Base-by-base conservation (phyloP, 2,329 filamentous ascomycete species). In the Neonectria punicea region DNA sequence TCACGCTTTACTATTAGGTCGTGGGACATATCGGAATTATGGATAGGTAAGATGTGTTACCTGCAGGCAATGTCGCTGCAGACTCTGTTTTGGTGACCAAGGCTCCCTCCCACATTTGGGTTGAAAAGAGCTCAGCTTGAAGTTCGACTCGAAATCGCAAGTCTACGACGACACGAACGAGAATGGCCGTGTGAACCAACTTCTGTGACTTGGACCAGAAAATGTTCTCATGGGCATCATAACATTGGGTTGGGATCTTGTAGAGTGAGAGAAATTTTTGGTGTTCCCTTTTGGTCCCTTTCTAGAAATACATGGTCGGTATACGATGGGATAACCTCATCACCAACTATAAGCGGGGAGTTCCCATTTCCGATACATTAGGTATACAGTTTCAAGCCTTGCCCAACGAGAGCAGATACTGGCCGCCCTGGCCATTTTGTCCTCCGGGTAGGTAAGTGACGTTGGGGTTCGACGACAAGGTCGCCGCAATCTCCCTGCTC, bases 401-500 rank as follows among this genome's bases (percentile, higher is more conserved):
- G 68, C 80, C 80, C 2, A 88, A 86, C 36, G 84, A 87, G 69
- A 89, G 76, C 74, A 89, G 77, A 70, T 85, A 85, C 69, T 83
- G 80, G n/a, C 78, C 78, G 20, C 87, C 85, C 64, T 87, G 86
- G 36, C 36, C 36, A 16, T n/a, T n/a, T 81, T 92, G 90, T 72
- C 87, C 91, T 73, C 93, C 89, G 3, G 96, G 96, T 69, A 99
- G 82, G 81, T 99, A 99, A 53, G 94, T 94, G 58, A 99, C 94
- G 75, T 99, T 98, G 66, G 96, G 94, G 83, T 99, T 99, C 65
- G 84, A 84, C 20, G 95, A 89, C 76, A 99, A 83, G 71, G 94
- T 95, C 82, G 94, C 89, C 10, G 96, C 96, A 81, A 99, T 98
- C 76, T 99, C 97, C 80, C 91, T 93, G 79, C 93, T 94, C 14